Conservation (phyloP, 345 rosid species). For the Heritiera fomes region DNA sequence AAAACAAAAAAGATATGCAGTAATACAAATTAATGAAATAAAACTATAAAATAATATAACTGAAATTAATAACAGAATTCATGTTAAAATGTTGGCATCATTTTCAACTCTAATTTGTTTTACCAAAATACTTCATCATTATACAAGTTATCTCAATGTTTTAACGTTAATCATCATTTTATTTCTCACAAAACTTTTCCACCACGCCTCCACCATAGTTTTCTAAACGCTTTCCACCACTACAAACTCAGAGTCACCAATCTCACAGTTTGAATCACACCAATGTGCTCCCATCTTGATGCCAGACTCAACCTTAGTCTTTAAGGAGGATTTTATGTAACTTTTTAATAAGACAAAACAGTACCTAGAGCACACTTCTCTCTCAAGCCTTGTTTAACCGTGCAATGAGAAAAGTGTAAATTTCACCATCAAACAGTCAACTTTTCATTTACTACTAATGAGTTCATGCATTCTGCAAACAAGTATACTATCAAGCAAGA, state of each 20-base stretch:
- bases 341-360: not conserved
- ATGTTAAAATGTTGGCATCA: not conserved
- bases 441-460: not conserved
- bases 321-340: not conserved
- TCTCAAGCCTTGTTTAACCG: not conserved
- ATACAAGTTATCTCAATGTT: not conserved
- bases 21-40: not conserved
- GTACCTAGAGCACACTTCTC: not conserved
- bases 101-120: not conserved
- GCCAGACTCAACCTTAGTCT: not conserved
- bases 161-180: not conserved
- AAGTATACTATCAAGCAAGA: not conserved
- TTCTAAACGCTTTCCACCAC: not conserved
- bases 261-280: not conserved
- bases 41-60: not conserved
- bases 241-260: not conserved
- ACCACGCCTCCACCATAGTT: not conserved
- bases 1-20: too few relatives aligned
- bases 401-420: not conserved
- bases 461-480: not conserved
- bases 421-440: not conserved
- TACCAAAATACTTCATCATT: not conserved
- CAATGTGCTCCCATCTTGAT: not conserved
- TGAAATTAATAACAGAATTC: not conserved
- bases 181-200: not conserved